Percentiles rank a stretch among this genome's conserved stretches.
These are phyloP conservation scores for Thelephora ganbajun DNA, from an alignment of 768 basidiomycete species.

Conservation along the genomic window DNA sequence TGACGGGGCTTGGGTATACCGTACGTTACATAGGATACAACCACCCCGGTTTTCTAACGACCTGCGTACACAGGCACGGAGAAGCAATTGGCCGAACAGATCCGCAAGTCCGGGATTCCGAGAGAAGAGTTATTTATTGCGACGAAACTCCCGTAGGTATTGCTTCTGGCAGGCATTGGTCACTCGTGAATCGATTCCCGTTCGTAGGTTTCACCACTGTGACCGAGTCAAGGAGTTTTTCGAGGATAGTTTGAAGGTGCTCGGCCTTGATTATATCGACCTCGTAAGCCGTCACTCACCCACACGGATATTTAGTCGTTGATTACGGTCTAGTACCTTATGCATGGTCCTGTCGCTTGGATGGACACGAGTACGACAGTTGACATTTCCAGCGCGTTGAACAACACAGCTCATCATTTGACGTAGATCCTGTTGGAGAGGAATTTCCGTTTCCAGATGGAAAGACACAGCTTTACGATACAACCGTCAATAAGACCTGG, in stretches of 20 bases:
- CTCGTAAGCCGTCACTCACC: constrained; percentile 32
- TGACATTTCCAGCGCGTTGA: background rate
- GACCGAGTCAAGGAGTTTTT: constrained; percentile 15
- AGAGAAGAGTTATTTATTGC: constrained; percentile 21
- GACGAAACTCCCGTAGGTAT: constrained; percentile 11
- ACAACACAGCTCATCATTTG: constrained; percentile 7
- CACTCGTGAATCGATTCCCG: constrained; percentile 11
- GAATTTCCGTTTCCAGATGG: constrained; percentile 11
- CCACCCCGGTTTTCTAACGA: too few relatives aligned
- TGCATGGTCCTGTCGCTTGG: background rate
- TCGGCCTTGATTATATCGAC: constrained; percentile 19
- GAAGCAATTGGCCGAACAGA: constrained; percentile 1
- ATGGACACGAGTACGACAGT: background rate
- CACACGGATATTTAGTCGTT: constrained; percentile 19
- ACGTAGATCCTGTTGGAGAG: constrained; percentile 22
- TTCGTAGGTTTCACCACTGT: constrained; percentile 23
- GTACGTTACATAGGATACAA: constrained; percentile 3
- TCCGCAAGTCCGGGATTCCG: constrained; percentile 33
- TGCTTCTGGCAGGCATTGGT: constrained; percentile 11
- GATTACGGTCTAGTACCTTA: background rate
- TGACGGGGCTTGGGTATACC: constrained; percentile 17
- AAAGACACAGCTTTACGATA: constrained; percentile 8
- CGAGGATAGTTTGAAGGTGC: constrained; percentile 15
- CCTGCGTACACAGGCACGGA: background rate
- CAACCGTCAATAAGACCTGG: constrained; percentile 29